These are phyloP conservation scores for Pichia nakasei DNA, from an alignment of 805 yeast genomes.

Conservation along the genomic window DNA sequence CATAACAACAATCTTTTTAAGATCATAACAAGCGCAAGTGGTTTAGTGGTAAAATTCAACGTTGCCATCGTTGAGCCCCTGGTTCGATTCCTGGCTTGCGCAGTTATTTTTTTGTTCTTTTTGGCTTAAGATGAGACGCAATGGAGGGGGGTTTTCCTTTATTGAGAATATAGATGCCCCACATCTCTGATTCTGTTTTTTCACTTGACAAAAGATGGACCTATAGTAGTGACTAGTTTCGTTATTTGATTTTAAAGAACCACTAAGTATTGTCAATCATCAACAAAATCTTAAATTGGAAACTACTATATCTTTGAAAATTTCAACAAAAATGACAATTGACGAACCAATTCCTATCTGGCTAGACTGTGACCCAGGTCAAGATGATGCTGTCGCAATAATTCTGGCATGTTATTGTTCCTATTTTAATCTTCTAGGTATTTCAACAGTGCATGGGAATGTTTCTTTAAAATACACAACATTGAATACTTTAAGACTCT, in stretches of 20 bases:
- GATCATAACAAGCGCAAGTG: slow-evolving; percentile 16
- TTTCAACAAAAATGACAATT: neutral
- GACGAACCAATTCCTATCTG: slow-evolving; percentile 51
- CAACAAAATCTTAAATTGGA: too few species aligned
- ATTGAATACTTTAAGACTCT: slow-evolving; percentile 53
- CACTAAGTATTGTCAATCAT: too few species aligned
- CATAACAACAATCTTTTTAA: too few species aligned
- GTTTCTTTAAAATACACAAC: slow-evolving; percentile 59
- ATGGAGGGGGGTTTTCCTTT: too few species aligned
- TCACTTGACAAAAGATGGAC: too few species aligned
- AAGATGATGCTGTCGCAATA: slow-evolving; percentile 77
- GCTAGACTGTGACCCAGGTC: slow-evolving; percentile 92
- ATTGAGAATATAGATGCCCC: too few species aligned
- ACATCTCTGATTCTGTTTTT: too few species aligned
- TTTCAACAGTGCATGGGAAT: slow-evolving; percentile 73
- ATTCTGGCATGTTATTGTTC: slow-evolving; percentile 55
- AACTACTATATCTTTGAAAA: too few species aligned
- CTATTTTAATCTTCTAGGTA: slow-evolving; percentile 48
- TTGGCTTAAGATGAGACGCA: too few species aligned
- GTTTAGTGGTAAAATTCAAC: slow-evolving; percentile 22
- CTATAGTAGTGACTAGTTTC: too few species aligned
- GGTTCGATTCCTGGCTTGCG: slow-evolving; percentile 24
- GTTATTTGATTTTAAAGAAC: too few species aligned
- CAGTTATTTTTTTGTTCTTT: slow-evolving; percentile 3
- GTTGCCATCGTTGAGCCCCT: slow-evolving; percentile 23